Evolutionary conservation across 352 stramenopile genomes (phyloP).

Genomic region (Phytopythium kandeliae): DNA sequence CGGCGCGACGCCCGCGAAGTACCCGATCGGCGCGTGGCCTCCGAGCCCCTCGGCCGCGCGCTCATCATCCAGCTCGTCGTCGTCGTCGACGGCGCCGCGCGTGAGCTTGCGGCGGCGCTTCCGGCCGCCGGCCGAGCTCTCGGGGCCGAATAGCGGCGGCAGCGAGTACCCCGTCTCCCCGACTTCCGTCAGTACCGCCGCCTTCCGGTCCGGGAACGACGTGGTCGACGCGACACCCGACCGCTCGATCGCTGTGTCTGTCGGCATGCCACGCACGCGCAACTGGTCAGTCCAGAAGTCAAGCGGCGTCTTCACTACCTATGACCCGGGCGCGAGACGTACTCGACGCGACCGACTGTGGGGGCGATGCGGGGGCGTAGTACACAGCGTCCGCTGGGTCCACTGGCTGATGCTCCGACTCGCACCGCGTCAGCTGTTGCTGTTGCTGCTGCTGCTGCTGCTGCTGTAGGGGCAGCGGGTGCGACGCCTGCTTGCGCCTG

Average conservation of each 20-base stretch:
- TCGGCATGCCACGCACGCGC: too few relatives aligned
- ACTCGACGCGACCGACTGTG: conserved; percentile 8
- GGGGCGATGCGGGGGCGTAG: conserved; percentile 24
- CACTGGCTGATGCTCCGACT: neutral
- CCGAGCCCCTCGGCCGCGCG: conserved; percentile 6
- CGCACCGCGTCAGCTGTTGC: neutral
- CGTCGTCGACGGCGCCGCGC: conserved; percentile 7
- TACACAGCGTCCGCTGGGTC: conserved; percentile 17
- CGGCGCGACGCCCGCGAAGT: conserved; percentile 29
- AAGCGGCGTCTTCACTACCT: too few relatives aligned
- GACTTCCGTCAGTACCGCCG: conserved; percentile 57
- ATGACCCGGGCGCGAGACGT: conserved; percentile 1
- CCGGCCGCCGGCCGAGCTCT: conserved; percentile 1
- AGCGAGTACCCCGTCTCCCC: conserved; percentile 34
- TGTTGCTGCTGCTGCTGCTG: neutral
- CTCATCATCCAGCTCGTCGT: conserved; percentile 9
- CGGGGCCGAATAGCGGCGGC: conserved; percentile 18
- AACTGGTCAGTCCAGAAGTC: too few relatives aligned
- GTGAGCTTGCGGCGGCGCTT: conserved; percentile 4
- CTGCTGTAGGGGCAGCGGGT: neutral
- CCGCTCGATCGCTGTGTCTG: conserved; percentile 5
- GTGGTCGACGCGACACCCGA: conserved; percentile 17
- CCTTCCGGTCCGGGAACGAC: conserved; percentile 25
- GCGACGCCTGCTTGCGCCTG: conserved; percentile 4
- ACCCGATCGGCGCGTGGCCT: conserved; percentile 15